phyloP scores from a whole-genome alignment of 805 yeast genomes.

The Gaillardinia entomophila region DNA sequence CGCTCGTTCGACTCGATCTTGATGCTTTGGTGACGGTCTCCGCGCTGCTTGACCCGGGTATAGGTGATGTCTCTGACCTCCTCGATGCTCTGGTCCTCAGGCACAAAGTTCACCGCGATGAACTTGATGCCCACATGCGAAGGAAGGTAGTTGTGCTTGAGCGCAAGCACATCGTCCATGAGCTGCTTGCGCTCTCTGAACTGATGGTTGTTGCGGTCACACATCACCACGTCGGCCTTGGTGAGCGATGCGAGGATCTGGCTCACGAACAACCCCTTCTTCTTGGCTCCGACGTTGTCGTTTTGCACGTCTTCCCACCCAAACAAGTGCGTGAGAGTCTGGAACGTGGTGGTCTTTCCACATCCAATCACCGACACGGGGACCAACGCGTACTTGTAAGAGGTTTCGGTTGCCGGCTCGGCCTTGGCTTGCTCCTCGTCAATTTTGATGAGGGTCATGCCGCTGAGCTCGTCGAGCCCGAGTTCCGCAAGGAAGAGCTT shows the following conservation, averaged over 20 bases:
- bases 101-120: conserved; percentile 65
- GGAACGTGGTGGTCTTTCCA: conserved; percentile 84
- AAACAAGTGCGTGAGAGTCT: conserved; percentile 52
- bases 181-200: conserved; percentile 63
- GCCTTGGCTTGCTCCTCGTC: conserved; percentile 25
- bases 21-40: conserved; percentile 86
- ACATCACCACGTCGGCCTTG: conserved; percentile 47
- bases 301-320: conserved; percentile 74
- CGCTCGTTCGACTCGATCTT: conserved; percentile 45
- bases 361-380: conserved; percentile 92
- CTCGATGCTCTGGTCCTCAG: conserved; percentile 18
- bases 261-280: conserved; percentile 45
- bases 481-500: conserved; percentile 51
- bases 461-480: conserved; percentile 43
- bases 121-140: conserved; percentile 39
- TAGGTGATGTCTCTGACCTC: conserved; percentile 48
- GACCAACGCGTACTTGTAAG: conserved; percentile 53
- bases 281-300: conserved; percentile 55
- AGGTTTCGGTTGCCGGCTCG: conserved; percentile 15
- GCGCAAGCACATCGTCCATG: conserved; percentile 43
- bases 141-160: conserved; percentile 40
- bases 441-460: conserved; percentile 50
- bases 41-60: conserved; percentile 59
- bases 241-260: conserved; percentile 30
- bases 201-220: conserved; percentile 83